These are phyloP conservation scores for Botryotinia calthae DNA, from an alignment of 2,329 filamentous ascomycete species.

Conservation along the genomic window DNA sequence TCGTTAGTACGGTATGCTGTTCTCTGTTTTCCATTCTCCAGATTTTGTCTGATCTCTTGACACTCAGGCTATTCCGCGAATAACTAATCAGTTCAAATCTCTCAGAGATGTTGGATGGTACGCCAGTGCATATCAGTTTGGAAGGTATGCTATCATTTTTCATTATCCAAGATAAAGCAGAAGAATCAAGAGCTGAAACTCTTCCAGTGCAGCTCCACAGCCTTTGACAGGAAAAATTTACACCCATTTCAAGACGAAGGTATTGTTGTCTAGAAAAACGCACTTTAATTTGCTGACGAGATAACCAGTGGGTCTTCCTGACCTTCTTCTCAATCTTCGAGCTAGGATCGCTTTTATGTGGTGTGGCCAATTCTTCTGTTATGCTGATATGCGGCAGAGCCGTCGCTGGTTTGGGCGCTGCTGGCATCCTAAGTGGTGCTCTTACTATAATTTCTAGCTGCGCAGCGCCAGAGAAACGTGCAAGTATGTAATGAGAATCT, in stretches of 20 bases:
- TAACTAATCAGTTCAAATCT: slow-evolving; percentile 39
- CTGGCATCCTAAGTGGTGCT: slow-evolving; percentile 51
- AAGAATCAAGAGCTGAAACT: too few relatives aligned
- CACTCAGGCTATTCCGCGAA: slow-evolving; percentile 35
- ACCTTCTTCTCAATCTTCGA: slow-evolving; percentile 47
- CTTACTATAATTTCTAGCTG: slow-evolving; percentile 49
- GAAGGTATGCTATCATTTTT: not conserved
- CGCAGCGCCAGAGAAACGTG: slow-evolving; percentile 26
- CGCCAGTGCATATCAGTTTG: slow-evolving; percentile 21
- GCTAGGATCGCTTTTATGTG: slow-evolving; percentile 54
- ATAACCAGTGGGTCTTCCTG: slow-evolving; percentile 6
- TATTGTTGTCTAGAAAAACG: too few relatives aligned
- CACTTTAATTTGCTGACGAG: too few relatives aligned
- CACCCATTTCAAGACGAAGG: too few relatives aligned
- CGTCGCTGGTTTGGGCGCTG: slow-evolving; percentile 40
- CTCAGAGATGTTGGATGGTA: slow-evolving; percentile 46
- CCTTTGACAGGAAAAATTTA: too few relatives aligned
- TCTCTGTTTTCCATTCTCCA: too few relatives aligned
- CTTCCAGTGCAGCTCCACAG: too few relatives aligned
- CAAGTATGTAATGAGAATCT: slow-evolving; percentile 20
- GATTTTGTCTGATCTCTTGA: too few relatives aligned
- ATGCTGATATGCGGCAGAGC: slow-evolving; percentile 26
- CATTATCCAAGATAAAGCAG: not conserved
- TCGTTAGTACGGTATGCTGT: too few relatives aligned
- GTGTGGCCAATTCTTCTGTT: slow-evolving; percentile 46